These are phyloP conservation scores for Suillus subalutaceus DNA, from an alignment of 768 basidiomycete species.

Conservation along the genomic window DNA sequence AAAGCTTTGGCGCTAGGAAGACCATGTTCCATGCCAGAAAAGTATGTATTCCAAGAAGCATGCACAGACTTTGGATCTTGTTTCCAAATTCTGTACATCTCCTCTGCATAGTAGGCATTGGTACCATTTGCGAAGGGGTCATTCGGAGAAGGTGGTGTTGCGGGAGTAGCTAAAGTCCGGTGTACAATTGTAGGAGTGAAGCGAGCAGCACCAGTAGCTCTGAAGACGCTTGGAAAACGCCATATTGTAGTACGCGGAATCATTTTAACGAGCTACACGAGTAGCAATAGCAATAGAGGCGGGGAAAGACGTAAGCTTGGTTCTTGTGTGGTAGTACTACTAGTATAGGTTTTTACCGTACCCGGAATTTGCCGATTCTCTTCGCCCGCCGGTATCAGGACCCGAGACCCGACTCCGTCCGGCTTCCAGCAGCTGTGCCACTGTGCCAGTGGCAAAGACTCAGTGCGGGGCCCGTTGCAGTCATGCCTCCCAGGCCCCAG, in stretches of 20 bases:
- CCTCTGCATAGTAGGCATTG: constrained; percentile 93
- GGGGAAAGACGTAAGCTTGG: constrained; percentile 6
- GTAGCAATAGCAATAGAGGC: neutral
- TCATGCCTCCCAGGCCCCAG: too few relatives aligned
- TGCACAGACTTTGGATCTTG: constrained; percentile 93
- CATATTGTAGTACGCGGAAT: constrained; percentile 40
- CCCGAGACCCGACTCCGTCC: neutral
- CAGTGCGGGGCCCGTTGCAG: too few relatives aligned
- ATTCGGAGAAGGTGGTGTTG: constrained; percentile 67
- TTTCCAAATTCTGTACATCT: constrained; percentile 94
- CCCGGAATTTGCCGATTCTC: constrained; percentile 5
- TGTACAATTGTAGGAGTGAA: constrained; percentile 21
- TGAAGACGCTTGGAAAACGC: constrained; percentile 35
- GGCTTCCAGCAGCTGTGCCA: neutral
- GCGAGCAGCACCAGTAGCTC: constrained; percentile 23
- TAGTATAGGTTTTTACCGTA: neutral
- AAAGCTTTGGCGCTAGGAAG: constrained; percentile 80
- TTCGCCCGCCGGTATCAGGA: neutral
- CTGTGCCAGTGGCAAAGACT: too few relatives aligned
- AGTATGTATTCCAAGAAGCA: constrained; percentile 93
- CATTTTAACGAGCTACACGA: constrained; percentile 26
- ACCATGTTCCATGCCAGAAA: constrained; percentile 90
- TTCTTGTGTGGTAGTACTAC: neutral
- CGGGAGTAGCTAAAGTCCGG: constrained; percentile 50
- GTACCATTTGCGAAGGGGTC: constrained; percentile 93